phyloP scores from a whole-genome alignment of 169 alveolate genomes.

The Amoebophrya sp. region DNA sequence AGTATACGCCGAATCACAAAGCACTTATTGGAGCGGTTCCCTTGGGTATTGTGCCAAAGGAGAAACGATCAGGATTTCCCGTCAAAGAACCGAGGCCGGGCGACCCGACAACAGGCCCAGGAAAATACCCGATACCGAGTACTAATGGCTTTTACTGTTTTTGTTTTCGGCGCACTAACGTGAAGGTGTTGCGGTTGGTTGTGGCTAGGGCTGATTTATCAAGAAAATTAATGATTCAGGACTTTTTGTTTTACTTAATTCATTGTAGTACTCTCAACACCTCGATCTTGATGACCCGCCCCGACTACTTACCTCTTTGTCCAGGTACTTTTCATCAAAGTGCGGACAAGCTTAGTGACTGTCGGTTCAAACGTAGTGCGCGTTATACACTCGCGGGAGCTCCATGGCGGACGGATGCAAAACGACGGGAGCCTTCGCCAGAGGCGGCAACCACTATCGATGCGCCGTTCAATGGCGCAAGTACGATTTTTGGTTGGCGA shows the following conservation, averaged over 20 bases:
- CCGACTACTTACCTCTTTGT: neutral
- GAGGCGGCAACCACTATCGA: neutral
- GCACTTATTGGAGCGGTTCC: neutral
- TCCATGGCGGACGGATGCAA: neutral
- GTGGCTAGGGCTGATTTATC: no score
- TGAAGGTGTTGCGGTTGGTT: neutral
- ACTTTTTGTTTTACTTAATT: neutral
- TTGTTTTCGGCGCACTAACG: neutral
- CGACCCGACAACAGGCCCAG: neutral
- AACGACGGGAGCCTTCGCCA: neutral
- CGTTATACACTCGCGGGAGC: neutral
- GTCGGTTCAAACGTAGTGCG: neutral
- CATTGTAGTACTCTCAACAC: neutral
- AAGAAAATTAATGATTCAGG: neutral
- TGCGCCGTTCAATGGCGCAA: neutral
- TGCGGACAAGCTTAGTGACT: neutral
- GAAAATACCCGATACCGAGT: constrained; percentile 16
- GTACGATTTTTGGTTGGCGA: neutral
- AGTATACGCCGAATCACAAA: neutral
- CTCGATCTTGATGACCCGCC: neutral
- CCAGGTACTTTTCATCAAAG: neutral
- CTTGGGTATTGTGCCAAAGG: neutral
- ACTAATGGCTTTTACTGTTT: neutral
- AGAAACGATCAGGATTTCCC: neutral
- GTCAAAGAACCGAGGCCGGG: neutral